Evolutionary conservation across 2,329 filamentous ascomycete species (phyloP).

Genomic region (Phialocephala sp.): DNA sequence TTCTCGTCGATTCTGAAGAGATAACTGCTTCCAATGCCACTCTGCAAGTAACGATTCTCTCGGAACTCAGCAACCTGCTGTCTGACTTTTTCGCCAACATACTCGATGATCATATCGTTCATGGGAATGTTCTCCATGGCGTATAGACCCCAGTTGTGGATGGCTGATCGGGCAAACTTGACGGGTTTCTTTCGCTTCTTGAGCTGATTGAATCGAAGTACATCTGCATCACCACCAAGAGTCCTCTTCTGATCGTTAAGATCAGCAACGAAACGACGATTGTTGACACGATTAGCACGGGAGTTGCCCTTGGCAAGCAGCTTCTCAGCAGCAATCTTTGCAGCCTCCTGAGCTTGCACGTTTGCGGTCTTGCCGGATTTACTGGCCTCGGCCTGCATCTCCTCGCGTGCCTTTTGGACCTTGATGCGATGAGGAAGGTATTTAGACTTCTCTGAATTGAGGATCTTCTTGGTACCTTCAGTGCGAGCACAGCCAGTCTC

Average conservation of each 20-base stretch:
- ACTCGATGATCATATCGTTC: conserved; percentile 99
- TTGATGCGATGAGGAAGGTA: conserved; percentile 98
- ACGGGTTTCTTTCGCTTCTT: conserved; percentile 99
- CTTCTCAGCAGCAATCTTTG: conserved; percentile 79
- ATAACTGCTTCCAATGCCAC: conserved; percentile 96
- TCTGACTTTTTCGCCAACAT: conserved; percentile 95
- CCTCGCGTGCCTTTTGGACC: conserved; percentile 88
- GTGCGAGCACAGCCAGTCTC: conserved; percentile 85
- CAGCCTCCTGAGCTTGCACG: conserved; percentile 70
- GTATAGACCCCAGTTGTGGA: conserved; percentile 98
- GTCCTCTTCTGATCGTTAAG: conserved; percentile 94
- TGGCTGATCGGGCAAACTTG: conserved; percentile 95
- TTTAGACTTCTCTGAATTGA: conserved; percentile 97
- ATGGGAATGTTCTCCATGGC: conserved; percentile 96
- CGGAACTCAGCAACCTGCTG: conserved; percentile 98
- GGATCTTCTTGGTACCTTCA: conserved; percentile 92
- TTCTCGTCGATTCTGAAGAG: conserved; percentile 98
- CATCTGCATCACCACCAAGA: conserved; percentile 82
- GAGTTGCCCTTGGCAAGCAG: conserved; percentile 87
- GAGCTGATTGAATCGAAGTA: conserved; percentile 96
- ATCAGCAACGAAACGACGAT: conserved; percentile 91
- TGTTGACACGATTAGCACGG: conserved; percentile 92
- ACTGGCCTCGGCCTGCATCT: conserved; percentile 80
- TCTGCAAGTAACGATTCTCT: conserved; percentile 90
- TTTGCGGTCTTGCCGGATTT: conserved; percentile 70